These are phyloP conservation scores for Phycomyces blakesleeanus DNA, from an alignment of 192 early-diverging fungal genomes.

Conservation along the genomic window DNA sequence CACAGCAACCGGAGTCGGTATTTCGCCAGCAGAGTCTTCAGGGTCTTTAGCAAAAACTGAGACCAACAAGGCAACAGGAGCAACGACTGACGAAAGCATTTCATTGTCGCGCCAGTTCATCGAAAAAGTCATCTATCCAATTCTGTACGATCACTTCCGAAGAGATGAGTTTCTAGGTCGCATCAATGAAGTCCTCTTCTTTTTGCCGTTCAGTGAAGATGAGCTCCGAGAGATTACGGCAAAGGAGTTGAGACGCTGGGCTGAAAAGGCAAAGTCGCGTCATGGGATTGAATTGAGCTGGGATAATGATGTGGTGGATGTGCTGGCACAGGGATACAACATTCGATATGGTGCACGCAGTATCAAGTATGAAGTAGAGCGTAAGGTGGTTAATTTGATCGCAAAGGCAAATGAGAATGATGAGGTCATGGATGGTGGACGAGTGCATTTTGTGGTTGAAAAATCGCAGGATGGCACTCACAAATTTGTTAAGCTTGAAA, in stretches of 20 bases:
- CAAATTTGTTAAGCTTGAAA: conserved; percentile 15
- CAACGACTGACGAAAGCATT: conserved; percentile 16
- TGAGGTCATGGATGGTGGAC: conserved; percentile 37
- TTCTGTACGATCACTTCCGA: conserved; percentile 39
- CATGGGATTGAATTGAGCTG: conserved; percentile 41
- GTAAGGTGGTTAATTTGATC: conserved; percentile 39
- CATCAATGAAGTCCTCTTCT: conserved; percentile 45
- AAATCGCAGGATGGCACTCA: conserved; percentile 8
- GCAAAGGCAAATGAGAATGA: conserved; percentile 44
- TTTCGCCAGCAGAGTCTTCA: background rate
- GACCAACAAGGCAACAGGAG: background rate
- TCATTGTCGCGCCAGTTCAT: conserved; percentile 39
- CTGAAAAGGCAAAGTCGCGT: conserved; percentile 35
- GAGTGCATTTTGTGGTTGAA: conserved; percentile 31
- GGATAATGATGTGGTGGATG: conserved; percentile 36
- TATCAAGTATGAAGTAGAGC: conserved; percentile 46
- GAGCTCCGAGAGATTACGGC: conserved; percentile 33
- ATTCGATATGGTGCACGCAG: conserved; percentile 44
- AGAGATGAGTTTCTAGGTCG: conserved; percentile 45
- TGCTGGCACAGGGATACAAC: conserved; percentile 36
- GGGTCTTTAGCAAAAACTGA: background rate
- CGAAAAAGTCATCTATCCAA: conserved; percentile 40
- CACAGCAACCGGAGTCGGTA: background rate
- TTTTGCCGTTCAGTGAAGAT: conserved; percentile 37
- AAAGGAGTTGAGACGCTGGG: conserved; percentile 37